Percentiles rank a stretch among this genome's conserved stretches.
phyloP scores from a whole-genome alignment of 495 filamentous ascomycete genomes.

The Annulohypoxylon bovei region DNA sequence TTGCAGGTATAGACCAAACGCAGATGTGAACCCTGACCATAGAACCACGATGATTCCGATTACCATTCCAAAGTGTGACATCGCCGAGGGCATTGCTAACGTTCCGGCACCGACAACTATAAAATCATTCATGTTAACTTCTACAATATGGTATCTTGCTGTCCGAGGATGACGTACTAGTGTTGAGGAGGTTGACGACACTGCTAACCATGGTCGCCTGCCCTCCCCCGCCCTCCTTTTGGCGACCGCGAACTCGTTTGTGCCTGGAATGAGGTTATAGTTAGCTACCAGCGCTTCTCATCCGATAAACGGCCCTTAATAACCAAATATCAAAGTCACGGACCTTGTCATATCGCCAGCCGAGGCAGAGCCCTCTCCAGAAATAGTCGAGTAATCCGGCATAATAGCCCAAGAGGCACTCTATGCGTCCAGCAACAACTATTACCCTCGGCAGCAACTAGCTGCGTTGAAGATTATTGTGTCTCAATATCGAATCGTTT shows the following conservation, averaged over 20 bases:
- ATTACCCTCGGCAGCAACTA: conserved; percentile 5
- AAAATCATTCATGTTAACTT: conserved; percentile 2
- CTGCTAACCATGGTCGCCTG: conserved; percentile 90
- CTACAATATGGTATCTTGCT: not conserved
- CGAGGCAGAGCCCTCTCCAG: conserved; percentile 47
- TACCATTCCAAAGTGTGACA: conserved; percentile 89
- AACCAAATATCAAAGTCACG: not conserved
- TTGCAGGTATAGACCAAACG: conserved; percentile 95
- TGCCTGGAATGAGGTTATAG: conserved; percentile 32
- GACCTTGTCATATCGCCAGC: conserved; percentile 55
- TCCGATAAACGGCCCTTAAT: not conserved
- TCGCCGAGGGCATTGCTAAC: conserved; percentile 91
- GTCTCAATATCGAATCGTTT: conserved; percentile 13
- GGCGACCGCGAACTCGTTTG: conserved; percentile 45
- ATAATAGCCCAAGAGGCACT: conserved; percentile 51
- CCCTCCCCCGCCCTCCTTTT: conserved; percentile 63
- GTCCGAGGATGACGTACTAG: conserved; percentile 66
- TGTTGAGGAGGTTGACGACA: conserved; percentile 95
- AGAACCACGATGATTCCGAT: conserved; percentile 85
- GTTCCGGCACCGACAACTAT: conserved; percentile 92
- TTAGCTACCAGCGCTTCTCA: not conserved
- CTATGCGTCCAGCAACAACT: conserved; percentile 1
- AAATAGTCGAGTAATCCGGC: conserved; percentile 56
- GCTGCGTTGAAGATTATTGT: conserved; percentile 21
- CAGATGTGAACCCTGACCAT: conserved; percentile 88